Evolutionary conservation across 257 asterid genomes (phyloP).

Genomic region (Leptodermis oblonga): DNA sequence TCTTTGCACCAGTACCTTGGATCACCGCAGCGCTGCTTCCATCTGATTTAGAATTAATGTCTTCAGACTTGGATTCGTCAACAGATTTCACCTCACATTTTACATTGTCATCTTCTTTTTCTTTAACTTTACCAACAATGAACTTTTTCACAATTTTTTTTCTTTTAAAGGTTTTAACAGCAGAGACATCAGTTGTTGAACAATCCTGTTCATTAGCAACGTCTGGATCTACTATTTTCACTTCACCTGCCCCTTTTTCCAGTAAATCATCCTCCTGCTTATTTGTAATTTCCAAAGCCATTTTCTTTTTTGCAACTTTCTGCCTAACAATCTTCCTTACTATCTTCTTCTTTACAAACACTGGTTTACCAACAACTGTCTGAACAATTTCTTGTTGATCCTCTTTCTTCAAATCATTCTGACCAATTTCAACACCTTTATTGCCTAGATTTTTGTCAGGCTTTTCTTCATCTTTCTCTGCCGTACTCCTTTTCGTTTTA

Average conservation of each 20-base stretch:
- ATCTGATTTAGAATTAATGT: conserved; percentile 34
- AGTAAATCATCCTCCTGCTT: conserved; percentile 29
- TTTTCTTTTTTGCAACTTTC: conserved; percentile 26
- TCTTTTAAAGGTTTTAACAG: conserved; percentile 55
- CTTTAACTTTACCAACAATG: conserved; percentile 29
- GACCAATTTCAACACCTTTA: conserved; percentile 32
- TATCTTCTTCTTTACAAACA: conserved; percentile 73
- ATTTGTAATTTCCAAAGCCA: conserved; percentile 24
- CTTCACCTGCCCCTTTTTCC: conserved; percentile 38
- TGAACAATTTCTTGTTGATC: conserved; percentile 35
- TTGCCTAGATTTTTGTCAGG: conserved; percentile 37
- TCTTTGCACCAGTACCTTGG: conserved; percentile 47
- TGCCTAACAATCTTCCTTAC: conserved; percentile 48
- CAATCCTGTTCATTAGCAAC: conserved; percentile 44
- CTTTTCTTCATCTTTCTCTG: conserved; percentile 33
- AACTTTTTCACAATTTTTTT: conserved; percentile 53
- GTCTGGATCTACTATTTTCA: conserved; percentile 35
- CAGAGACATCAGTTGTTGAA: conserved; percentile 36
- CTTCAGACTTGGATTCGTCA: conserved; percentile 38
- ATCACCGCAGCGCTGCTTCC: conserved; percentile 25
- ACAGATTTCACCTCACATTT: conserved; percentile 32
- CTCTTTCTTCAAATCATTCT: conserved; percentile 25
- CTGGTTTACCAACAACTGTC: conserved; percentile 41
- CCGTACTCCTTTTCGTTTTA: conserved; percentile 25
- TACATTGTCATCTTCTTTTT: conserved; percentile 32